phyloP scores from a whole-genome alignment of 495 filamentous ascomycete species.

The Aspergillus ellipticus region DNA sequence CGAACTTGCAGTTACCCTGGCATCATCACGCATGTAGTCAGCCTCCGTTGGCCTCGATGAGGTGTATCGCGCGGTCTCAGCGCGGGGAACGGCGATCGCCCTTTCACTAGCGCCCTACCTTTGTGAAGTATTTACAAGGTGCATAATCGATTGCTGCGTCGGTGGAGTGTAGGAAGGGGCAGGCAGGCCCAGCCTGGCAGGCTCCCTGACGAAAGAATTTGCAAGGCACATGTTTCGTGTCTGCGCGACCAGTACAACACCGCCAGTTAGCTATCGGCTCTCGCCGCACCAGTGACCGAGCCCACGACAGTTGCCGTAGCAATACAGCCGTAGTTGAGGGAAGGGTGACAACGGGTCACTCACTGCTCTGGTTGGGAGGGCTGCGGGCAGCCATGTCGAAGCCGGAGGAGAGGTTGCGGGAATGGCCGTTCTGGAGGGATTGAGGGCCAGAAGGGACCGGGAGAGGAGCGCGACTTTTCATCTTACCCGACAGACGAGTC shows the following conservation, averaged over 20 bases:
- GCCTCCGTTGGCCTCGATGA: neutral
- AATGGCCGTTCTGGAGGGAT: slow-evolving; percentile 40
- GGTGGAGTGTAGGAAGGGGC: slow-evolving; percentile 91
- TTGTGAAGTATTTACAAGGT: slow-evolving; percentile 96
- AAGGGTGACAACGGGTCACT: slow-evolving; percentile 36
- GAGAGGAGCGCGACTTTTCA: slow-evolving; percentile 45
- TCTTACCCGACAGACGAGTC: slow-evolving; percentile 25
- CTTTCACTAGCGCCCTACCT: slow-evolving; percentile 55
- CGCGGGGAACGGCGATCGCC: neutral
- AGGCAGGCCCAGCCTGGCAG: slow-evolving; percentile 93
- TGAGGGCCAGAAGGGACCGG: slow-evolving; percentile 36
- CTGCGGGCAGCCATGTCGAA: slow-evolving; percentile 59
- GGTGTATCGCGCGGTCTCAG: neutral
- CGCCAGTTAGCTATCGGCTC: slow-evolving; percentile 14
- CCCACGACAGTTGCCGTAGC: neutral
- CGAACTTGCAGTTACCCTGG: slow-evolving; percentile 98
- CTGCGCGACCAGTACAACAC: slow-evolving; percentile 44
- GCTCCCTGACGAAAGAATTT: slow-evolving; percentile 97
- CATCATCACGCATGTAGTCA: slow-evolving; percentile 15
- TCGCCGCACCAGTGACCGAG: neutral
- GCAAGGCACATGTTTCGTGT: slow-evolving; percentile 97
- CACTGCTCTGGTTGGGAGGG: slow-evolving; percentile 66
- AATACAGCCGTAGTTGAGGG: neutral
- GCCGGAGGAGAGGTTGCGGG: slow-evolving; percentile 40
- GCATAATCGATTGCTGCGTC: slow-evolving; percentile 75